Evolutionary conservation across 2,329 filamentous ascomycete genomes (phyloP).

Genomic region (Colletotrichum salicis): DNA sequence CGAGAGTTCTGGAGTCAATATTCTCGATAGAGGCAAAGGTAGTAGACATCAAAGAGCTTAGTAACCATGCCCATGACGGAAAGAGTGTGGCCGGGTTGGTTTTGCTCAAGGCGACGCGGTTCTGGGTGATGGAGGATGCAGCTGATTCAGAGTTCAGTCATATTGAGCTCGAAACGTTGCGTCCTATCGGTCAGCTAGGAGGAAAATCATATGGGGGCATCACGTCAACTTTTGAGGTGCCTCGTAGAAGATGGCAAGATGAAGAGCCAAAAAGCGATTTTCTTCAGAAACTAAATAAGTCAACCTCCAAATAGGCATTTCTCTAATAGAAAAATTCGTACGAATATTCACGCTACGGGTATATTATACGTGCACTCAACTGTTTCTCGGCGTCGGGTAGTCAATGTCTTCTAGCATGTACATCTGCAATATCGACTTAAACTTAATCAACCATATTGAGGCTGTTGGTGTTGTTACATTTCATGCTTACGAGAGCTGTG

Average conservation of each 20-base stretch:
- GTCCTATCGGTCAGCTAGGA: conserved; percentile 80
- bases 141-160: conserved; percentile 79
- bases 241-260: conserved; percentile 43
- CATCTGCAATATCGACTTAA: too few relatives aligned
- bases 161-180: conserved; percentile 75
- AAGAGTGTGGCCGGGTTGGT: conserved; percentile 79
- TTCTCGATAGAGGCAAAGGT: conserved; percentile 85
- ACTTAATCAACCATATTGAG: not conserved
- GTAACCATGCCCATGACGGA: conserved; percentile 75
- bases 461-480: not conserved
- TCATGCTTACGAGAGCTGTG: not conserved
- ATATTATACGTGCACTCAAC: too few relatives aligned
- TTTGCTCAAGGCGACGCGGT: conserved; percentile 84
- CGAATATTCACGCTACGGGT: too few relatives aligned
- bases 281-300: conserved; percentile 1
- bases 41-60: conserved; percentile 79
- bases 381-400: too few relatives aligned
- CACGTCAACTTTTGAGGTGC: conserved; percentile 77
- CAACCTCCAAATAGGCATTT: not conserved
- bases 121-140: conserved; percentile 91
- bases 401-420: too few relatives aligned
- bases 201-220: conserved; percentile 85
- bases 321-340: not conserved
- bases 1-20: conserved; percentile 82
- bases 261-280: conserved; percentile 35